Evolutionary conservation across 2,329 filamentous ascomycete species (phyloP), one percentile per base, ranked within the genome.

Genomic region (Diplodia sapinea): DNA sequence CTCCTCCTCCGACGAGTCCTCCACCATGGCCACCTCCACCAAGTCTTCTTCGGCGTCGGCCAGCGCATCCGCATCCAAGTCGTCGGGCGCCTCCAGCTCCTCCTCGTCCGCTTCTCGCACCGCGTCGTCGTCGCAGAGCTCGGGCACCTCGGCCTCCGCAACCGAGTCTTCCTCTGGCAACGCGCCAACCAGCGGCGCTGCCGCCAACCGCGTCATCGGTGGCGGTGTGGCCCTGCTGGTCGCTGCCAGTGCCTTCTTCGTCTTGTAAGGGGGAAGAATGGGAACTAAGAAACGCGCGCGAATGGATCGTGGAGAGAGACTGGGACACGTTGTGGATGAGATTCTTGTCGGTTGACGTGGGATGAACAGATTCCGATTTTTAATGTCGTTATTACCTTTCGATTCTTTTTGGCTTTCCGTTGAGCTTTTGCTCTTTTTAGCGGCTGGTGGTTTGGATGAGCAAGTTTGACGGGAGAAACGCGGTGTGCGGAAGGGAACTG

Each of bases 81-180:
- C 72, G 36, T 69, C 69, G 26, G 50, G 17, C 23, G 70, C 75
- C 64, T 71, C 70, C 63, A 71, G 71, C 67, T 73, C 43, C 8
- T 47, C 43, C 9, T 47, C 75, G 23, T 70, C 73, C 33, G 66
- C 74, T 17, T 72, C 74, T 52, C 68, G 68, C 29, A 69, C 70
- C 20, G 69, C 68, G n/a, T 69, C 69, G 4, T 47, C 31, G 17
- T 33, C 36, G 15, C 2, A 13, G 26, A 38, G 23, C 43, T 13
- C 38, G n/a, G 15, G 33, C 26, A 31, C 52, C 20, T 26, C 57
- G 2, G 61, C 51, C 38, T 64, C 66, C 33, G 8, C 57, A 4
- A 65, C 61, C 61, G 13, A 52, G 50, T 47, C 59, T n/a, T 56
- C 55, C 4, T 23, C 65, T 33, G 65, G 49, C 65, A 63, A 23